These are phyloP conservation scores for Fusarium clavum DNA, from an alignment of 2,329 filamentous ascomycete genomes.

Conservation along the genomic window DNA sequence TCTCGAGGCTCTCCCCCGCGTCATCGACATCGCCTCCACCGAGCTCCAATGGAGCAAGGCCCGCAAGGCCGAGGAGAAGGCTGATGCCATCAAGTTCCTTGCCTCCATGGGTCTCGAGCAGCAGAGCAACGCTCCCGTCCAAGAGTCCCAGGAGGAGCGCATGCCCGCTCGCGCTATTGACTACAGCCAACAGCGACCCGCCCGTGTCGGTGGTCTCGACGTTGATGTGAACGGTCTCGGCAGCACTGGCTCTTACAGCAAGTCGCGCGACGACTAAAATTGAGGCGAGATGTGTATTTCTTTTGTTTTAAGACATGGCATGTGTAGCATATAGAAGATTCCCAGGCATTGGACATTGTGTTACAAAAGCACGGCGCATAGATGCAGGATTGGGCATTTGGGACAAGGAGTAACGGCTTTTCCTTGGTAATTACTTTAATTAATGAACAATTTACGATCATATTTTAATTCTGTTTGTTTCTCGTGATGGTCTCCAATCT, in stretches of 20 bases:
- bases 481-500: background rate
- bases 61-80: slow-evolving; percentile 67
- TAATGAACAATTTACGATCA: slow-evolving; percentile 22
- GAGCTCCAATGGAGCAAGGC: slow-evolving; percentile 73
- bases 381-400: slow-evolving; percentile 4
- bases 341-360: slow-evolving; percentile 11
- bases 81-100: slow-evolving; percentile 62
- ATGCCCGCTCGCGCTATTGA: slow-evolving; percentile 21
- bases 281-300: background rate
- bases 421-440: slow-evolving; percentile 13
- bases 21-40: slow-evolving; percentile 79
- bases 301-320: slow-evolving; percentile 13
- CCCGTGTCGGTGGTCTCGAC: slow-evolving; percentile 24
- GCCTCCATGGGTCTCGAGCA: slow-evolving; percentile 58
- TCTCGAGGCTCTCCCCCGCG: slow-evolving; percentile 73
- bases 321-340: slow-evolving; percentile 35
- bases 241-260: slow-evolving; percentile 22
- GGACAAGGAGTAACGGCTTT: slow-evolving; percentile 22
- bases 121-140: slow-evolving; percentile 27
- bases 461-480: fast-evolving
- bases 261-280: slow-evolving; percentile 19
- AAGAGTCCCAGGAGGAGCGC: slow-evolving; percentile 18
- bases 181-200: slow-evolving; percentile 5
- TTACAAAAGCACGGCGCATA: slow-evolving; percentile 30
- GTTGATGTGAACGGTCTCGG: slow-evolving; percentile 34